Base-by-base conservation (phyloP, 2,329 filamentous ascomycete genomes). In the Macrophomina pseudophaseolina region DNA sequence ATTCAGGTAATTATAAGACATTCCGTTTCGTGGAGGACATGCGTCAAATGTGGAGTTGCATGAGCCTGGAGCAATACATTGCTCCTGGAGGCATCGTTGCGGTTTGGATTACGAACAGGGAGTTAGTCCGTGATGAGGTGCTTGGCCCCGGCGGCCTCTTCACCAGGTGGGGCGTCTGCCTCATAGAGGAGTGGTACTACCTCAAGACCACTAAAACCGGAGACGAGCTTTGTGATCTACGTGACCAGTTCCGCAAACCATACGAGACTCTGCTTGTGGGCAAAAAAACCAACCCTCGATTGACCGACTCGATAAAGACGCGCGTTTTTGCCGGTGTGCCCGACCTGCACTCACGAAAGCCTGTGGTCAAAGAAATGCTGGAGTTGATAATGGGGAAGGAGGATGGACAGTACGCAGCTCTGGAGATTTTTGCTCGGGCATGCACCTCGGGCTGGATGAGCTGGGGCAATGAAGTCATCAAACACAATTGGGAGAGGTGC, bases 401-500 rank as follows among this genome's bases (percentile, higher is more conserved):
- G 18, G 70, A 72, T 0, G 70, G 73, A 2, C 76, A 80, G 2
- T 89, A 87, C 70, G 73, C 75, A 16, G 90, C 85, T 2, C 80
- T 94, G n/a, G 92, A 95, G 77, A 82, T 94, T 1, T 95, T 94
- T 79, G 90, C 91, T 1, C 84, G 92, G 66, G 88, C 90, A 74
- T 78, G 93, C 52, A 92, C 91, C 1, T 84, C 87, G 7, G 90
- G 90, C 0, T 94, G 92, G 91, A 91, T 88, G 85, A 86, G 86
- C 33, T 94, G 90, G 91, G 92, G 92, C 3, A 85, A 93, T 71
- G 88, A 94, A 72, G 89, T 87, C 8, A 76, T 92, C 66, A 86
- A 86, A 68, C 93, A 91, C 71, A 92, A 94, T 73, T 82, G 84
- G 67, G 76, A 82, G 6, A 79, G 80, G 6, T 85, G 81, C 72